Percentiles rank a stretch among this genome's conserved stretches.
These are phyloP conservation scores for Coemansia sp. DNA, from an alignment of 192 early-diverging fungal genomes.

Conservation along the genomic window DNA sequence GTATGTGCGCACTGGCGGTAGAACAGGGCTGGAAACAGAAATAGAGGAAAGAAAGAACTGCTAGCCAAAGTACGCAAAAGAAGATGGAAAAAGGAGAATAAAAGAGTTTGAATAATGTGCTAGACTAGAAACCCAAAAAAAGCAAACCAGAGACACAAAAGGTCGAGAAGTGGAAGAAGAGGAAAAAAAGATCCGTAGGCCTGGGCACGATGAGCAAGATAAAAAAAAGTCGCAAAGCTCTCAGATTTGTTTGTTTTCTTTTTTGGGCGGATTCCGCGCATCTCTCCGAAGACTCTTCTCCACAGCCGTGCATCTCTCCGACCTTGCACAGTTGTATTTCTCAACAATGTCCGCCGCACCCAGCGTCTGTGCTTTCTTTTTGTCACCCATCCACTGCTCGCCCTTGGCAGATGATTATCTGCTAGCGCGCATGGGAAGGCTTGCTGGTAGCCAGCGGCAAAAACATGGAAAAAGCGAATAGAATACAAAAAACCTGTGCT, in stretches of 20 bases:
- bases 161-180: background rate
- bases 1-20: background rate
- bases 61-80: background rate
- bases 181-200: background rate
- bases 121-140: background rate
- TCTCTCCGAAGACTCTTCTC: background rate
- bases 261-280: background rate
- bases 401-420: no score
- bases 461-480: no score
- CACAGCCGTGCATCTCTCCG: background rate
- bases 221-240: background rate
- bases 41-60: background rate
- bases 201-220: background rate
- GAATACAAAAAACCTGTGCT: no score
- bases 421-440: no score
- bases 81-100: background rate
- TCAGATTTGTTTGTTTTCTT: background rate
- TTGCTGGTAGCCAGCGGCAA: no score
- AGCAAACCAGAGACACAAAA: background rate
- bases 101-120: slow-evolving; percentile 12
- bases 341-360: no score
- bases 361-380: background rate
- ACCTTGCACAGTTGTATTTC: no score
- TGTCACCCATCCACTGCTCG: background rate
- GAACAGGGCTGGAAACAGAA: background rate